Conservation (phyloP, 2,329 filamentous ascomycete genomes). For the Verticillium alfalfae region DNA sequence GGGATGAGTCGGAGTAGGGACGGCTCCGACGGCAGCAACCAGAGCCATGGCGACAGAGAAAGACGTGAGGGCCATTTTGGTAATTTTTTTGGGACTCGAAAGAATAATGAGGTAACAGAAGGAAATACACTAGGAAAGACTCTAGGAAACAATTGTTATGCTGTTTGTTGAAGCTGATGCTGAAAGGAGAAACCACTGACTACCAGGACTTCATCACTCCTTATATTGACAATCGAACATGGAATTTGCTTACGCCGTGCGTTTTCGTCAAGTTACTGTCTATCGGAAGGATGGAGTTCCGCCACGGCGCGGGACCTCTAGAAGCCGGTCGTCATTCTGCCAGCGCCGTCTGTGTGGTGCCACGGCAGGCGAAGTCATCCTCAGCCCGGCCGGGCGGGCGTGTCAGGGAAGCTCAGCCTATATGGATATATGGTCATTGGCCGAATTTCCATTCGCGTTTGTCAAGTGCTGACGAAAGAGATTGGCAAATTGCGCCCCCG, state of each 20-base stretch:
- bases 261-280: neutral
- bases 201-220: too few species aligned
- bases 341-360: neutral
- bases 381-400: neutral
- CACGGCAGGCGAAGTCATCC: neutral
- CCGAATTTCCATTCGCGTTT: neutral
- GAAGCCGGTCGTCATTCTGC: neutral
- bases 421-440: neutral
- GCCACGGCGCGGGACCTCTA: neutral
- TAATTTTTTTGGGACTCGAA: neutral
- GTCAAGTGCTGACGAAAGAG: neutral
- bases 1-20: constrained; percentile 21
- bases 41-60: constrained; percentile 17
- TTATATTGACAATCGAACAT: neutral
- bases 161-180: neutral
- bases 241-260: too few species aligned
- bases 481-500: neutral
- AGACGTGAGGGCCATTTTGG: constrained; percentile 26
- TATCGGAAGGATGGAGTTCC: constrained; percentile 5
- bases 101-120: constrained; percentile 1
- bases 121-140: constrained; percentile 2
- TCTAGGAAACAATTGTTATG: neutral
- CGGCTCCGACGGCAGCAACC: constrained; percentile 19
- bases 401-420: neutral
- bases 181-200: neutral